Evolutionary conservation across 306 rosid genomes (phyloP), one percentile per base, ranked within the genome.

Genomic region (Cucumis melo): DNA sequence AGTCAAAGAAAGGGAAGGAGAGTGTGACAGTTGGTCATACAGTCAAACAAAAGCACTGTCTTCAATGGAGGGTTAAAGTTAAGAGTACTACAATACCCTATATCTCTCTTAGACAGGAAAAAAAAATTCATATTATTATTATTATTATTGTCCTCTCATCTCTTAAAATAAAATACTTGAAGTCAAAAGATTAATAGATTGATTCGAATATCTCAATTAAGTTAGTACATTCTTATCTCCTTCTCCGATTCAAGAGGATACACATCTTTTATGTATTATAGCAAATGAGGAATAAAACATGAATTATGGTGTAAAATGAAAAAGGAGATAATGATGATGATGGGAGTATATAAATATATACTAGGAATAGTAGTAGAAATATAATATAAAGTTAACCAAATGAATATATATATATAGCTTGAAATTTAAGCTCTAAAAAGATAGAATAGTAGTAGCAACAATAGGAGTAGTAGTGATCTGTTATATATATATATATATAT

Each of bases 21-120:
- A 39, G 53, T 10, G 73, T 38, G 73, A 67, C 55, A 67, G 74
- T 42, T 42, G 74, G 74, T 67, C 74, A 12, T 67, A 21, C 74
- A 67, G 74, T 67, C 74, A 67, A 67, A 67, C 36, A 41, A 12
- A 12, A 41, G 74, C 55, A 23, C 55, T 67, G 74, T 67, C 32
- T 66, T 66, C 51, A 0, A 66, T 66, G 73, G 73, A 39, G 73
- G 73, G 46, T 20, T 64, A 66, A 66, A 66, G 73, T 20, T 39
- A 32, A 32, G 36, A 14, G 17, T 29, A 66, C 53, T 65, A 61
- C 66, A 61, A 29, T 27, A 17, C 10, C 39, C 66, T 61, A 13
- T 61, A n/a, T 61, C 19, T 23, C 63, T 58, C 34, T 58, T 32
- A 32, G 5, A 3, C 36, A 32, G 36, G 0, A 10, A 58, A 23